Conservation (phyloP, 495 filamentous ascomycete genomes). For the Podospora fimiseda region DNA sequence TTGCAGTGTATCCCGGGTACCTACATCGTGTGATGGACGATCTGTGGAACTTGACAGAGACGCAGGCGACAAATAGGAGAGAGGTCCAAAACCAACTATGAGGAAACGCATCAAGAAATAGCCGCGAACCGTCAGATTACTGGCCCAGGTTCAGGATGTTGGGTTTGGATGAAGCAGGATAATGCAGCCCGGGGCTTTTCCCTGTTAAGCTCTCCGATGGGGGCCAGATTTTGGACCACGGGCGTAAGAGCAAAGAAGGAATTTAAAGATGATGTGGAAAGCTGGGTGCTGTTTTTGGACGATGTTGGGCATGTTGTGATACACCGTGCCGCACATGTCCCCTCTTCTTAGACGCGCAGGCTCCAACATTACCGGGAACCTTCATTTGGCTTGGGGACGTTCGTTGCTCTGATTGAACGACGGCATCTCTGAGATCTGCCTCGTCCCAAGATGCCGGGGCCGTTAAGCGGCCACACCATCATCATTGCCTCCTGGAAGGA, state of each 20-base stretch:
- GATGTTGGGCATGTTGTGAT: constrained; percentile 8
- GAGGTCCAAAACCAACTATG: no score
- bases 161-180: no score
- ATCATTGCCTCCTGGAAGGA: background rate
- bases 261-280: background rate
- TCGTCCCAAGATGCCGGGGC: background rate
- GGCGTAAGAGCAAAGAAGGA: background rate
- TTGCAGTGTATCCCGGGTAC: background rate
- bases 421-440: constrained; percentile 10
- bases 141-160: no score
- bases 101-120: no score
- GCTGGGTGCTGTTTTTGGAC: constrained; percentile 12
- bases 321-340: constrained; percentile 14
- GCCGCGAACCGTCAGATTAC: no score
- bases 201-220: background rate
- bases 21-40: background rate
- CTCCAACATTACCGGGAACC: constrained; percentile 4
- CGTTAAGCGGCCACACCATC: background rate
- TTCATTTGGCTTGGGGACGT: background rate
- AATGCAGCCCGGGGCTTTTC: background rate
- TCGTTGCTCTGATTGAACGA: constrained; percentile 5
- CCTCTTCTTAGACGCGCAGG: constrained; percentile 1
- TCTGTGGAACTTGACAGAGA: no score
- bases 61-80: no score
- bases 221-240: background rate